Percentiles rank a stretch among this genome's conserved stretches.
Evolutionary conservation across 495 filamentous ascomycete genomes (phyloP).

Genomic region (Amniculicola lignicola): DNA sequence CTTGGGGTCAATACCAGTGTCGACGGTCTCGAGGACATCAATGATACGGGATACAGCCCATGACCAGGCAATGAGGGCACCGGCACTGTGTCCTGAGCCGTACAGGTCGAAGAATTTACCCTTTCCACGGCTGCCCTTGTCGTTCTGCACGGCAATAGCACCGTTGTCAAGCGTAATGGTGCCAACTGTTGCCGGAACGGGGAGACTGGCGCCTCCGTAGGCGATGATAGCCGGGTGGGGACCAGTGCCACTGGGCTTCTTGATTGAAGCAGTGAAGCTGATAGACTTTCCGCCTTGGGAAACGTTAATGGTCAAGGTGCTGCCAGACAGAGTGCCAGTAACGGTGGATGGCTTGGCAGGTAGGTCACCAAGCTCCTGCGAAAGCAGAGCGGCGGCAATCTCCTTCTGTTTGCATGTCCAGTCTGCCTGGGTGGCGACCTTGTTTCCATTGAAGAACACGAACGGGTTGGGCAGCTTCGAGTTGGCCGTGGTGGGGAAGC

Average conservation of each 20-base stretch:
- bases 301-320: constrained; percentile 18
- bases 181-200: constrained; percentile 44
- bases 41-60: constrained; percentile 51
- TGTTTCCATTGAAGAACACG: constrained; percentile 45
- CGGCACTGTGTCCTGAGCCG: constrained; percentile 41
- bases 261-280: constrained; percentile 28
- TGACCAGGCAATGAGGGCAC: constrained; percentile 48
- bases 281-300: constrained; percentile 27
- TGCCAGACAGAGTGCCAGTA: constrained; percentile 35
- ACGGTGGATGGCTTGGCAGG: constrained; percentile 46
- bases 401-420: constrained; percentile 52
- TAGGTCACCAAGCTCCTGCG: constrained; percentile 52
- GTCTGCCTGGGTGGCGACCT: constrained; percentile 48
- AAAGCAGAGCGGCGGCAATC: constrained; percentile 51
- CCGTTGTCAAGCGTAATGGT: constrained; percentile 44
- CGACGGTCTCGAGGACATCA: constrained; percentile 46
- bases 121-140: constrained; percentile 25
- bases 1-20: constrained; percentile 43
- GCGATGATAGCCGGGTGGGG: constrained; percentile 49
- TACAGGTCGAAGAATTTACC: constrained; percentile 52
- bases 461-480: constrained; percentile 52
- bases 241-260: constrained; percentile 29
- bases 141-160: constrained; percentile 24
- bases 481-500: constrained; percentile 19
- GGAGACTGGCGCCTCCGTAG: constrained; percentile 42